These are phyloP conservation scores for Colletotrichum cordylinicola DNA, from an alignment of 2,329 filamentous ascomycete genomes.

Conservation along the genomic window DNA sequence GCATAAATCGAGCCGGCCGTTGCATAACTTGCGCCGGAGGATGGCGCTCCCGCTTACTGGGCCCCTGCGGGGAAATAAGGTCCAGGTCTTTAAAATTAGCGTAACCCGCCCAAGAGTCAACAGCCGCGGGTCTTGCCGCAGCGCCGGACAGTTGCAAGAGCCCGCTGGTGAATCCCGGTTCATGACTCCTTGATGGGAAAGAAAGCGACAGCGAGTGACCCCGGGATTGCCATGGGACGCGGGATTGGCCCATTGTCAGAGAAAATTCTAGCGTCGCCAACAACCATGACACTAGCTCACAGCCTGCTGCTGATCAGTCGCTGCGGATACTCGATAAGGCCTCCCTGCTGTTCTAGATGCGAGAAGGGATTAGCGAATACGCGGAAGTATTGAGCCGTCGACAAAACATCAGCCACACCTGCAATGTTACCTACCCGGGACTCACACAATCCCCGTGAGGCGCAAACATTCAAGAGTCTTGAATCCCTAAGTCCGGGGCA, in stretches of 20 bases:
- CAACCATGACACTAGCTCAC: neutral
- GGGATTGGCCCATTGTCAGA: neutral
- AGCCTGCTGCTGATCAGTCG: neutral
- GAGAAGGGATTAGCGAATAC: neutral
- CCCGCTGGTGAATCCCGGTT: neutral
- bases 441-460: neutral
- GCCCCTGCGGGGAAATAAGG: conserved; percentile 5
- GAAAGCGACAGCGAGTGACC: neutral
- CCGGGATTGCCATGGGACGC: neutral
- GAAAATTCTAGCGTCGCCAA: neutral
- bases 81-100: neutral
- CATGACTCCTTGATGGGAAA: neutral
- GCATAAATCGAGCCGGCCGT: neutral
- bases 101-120: neutral
- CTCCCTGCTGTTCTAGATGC: neutral
- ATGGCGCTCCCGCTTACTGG: neutral
- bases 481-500: neutral
- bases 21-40: conserved; percentile 11
- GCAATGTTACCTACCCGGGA: neutral
- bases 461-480: neutral
- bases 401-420: neutral
- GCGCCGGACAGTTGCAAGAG: neutral
- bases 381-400: neutral
- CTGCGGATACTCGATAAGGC: neutral
- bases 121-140: neutral